Evolutionary conservation across 2,329 filamentous ascomycete genomes (phyloP).

Genomic region (Fusarium xylarioides): DNA sequence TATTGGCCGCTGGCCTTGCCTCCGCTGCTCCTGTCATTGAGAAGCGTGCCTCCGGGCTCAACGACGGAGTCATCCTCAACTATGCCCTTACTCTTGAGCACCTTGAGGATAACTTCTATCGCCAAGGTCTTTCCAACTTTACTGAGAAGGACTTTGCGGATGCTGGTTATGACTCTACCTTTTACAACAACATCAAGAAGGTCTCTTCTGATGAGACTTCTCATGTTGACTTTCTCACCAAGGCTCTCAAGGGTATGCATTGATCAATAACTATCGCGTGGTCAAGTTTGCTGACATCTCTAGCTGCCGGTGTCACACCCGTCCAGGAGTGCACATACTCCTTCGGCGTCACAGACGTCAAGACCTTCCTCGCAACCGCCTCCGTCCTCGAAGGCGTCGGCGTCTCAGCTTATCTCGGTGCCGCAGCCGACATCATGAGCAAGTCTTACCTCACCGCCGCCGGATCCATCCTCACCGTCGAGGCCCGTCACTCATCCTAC

Average conservation of each 20-base stretch:
- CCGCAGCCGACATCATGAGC: slow-evolving; percentile 66
- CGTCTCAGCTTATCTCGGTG: slow-evolving; percentile 71
- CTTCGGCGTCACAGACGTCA: slow-evolving; percentile 67
- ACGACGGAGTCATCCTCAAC: slow-evolving; percentile 52
- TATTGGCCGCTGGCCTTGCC: slow-evolving; percentile 23
- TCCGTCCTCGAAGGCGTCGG: slow-evolving; percentile 72
- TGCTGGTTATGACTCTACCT: slow-evolving; percentile 59
- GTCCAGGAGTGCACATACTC: slow-evolving; percentile 65
- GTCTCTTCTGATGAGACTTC: slow-evolving; percentile 62
- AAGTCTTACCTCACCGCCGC: slow-evolving; percentile 68
- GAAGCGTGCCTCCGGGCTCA: slow-evolving; percentile 26
- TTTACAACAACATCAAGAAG: slow-evolving; percentile 66
- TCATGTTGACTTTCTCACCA: slow-evolving; percentile 34
- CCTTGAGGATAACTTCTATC: slow-evolving; percentile 71
- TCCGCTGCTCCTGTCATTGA: slow-evolving; percentile 22
- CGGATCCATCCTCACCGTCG: slow-evolving; percentile 69
- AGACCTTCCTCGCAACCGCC: slow-evolving; percentile 68
- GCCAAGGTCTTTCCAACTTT: slow-evolving; percentile 66
- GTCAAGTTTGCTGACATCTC: rapidly evolving
- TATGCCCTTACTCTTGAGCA: slow-evolving; percentile 62
- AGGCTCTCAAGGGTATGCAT: slow-evolving; percentile 12
- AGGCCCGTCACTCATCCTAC: slow-evolving; percentile 71
- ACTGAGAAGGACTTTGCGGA: slow-evolving; percentile 59
- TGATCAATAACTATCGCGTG: too few relatives aligned
- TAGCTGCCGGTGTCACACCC: slow-evolving; percentile 56